Conservation (phyloP, 768 basidiomycete species). For the Pleurotus tuber-regium region DNA sequence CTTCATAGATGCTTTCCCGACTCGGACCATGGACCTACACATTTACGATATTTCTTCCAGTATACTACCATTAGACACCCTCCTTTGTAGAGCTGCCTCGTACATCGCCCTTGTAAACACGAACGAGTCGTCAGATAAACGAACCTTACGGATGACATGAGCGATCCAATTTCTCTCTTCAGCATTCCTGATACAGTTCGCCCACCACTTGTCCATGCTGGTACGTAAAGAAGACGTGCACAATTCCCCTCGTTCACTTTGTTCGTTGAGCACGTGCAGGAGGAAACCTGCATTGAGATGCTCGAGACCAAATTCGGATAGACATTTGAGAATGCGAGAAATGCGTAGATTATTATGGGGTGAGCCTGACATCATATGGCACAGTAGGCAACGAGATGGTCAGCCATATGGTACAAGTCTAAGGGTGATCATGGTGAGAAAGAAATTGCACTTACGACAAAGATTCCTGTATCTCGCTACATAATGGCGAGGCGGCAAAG, state of each 20-base stretch:
- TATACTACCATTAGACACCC: slow-evolving; percentile 35
- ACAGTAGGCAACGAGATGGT: neutral
- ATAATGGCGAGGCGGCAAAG: slow-evolving; percentile 46
- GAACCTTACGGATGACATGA: slow-evolving; percentile 46
- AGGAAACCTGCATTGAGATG: slow-evolving; percentile 63
- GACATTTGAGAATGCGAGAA: slow-evolving; percentile 72
- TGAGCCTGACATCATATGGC: slow-evolving; percentile 38
- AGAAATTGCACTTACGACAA: slow-evolving; percentile 46
- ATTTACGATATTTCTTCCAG: slow-evolving; percentile 14
- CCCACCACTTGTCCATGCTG: slow-evolving; percentile 83
- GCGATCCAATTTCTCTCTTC: slow-evolving; percentile 56
- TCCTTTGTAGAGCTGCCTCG: slow-evolving; percentile 41
- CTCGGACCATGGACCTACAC: slow-evolving; percentile 8
- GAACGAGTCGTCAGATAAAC: slow-evolving; percentile 35
- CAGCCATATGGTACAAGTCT: neutral
- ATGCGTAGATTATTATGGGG: slow-evolving; percentile 78
- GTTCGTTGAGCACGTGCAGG: slow-evolving; percentile 66
- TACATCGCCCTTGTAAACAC: slow-evolving; percentile 61
- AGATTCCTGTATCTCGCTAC: slow-evolving; percentile 61
- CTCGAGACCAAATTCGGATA: slow-evolving; percentile 70
- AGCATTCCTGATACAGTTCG: slow-evolving; percentile 66
- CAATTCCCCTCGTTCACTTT: slow-evolving; percentile 56
- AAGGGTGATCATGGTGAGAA: slow-evolving; percentile 6
- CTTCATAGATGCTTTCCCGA: too few relatives aligned
- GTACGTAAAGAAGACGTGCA: slow-evolving; percentile 41